Base-by-base conservation (phyloP, 2,329 filamentous ascomycete genomes). In the Colletotrichum magnum region DNA sequence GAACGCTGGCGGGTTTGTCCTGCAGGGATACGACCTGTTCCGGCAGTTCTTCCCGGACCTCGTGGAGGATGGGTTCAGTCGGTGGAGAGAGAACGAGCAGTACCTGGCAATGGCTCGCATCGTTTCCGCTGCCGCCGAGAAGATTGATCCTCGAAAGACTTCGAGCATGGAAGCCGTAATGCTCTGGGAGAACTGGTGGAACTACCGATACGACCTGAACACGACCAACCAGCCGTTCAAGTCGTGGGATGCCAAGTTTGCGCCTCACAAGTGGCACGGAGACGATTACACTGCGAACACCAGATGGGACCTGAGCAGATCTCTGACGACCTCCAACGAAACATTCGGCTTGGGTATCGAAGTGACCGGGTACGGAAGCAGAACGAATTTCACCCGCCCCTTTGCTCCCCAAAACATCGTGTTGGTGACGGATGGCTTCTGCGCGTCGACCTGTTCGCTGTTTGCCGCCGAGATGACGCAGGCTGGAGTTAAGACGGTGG, bases 331-430 rank as follows among this genome's bases (percentile, higher is more conserved):
- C 15, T 75, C 72, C 64, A 82, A 85, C 75, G 24, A 53, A 0
- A 82, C 78, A 1, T 81, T 74, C 76, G 77, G 86, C 63, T 70
- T 81, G 56, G 81, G 79, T 61, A 84, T 85, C 66, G 80, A 84
- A 26, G 81, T 89, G 63, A 84, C 83, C 2, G 86, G 86, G 51
- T 87, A 87, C 73, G 78, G 83, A 58, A 81, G 79, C 70, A 81
- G 82, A 7, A 74, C 78, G 16, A 85, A 86, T 73, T 81, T 85
- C 58, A 81, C 83, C 0, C 80, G 83, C 71, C 88, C 87, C 1
- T 91, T 91, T 74, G 81, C 80, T 1, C 79, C 87, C 1, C 85
- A 89, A 66, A 84, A 91, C 74, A 85, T 90, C 39, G 80, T 90
- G 24, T 77, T 90, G 32, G 79, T 90, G 16, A 85, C 86, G 54